A percentile compares a stretch with the other conserved stretches of the same genome.
Evolutionary conservation across 129 eudicot genomes (phyloP).

Genomic region (Tagetes patula): DNA sequence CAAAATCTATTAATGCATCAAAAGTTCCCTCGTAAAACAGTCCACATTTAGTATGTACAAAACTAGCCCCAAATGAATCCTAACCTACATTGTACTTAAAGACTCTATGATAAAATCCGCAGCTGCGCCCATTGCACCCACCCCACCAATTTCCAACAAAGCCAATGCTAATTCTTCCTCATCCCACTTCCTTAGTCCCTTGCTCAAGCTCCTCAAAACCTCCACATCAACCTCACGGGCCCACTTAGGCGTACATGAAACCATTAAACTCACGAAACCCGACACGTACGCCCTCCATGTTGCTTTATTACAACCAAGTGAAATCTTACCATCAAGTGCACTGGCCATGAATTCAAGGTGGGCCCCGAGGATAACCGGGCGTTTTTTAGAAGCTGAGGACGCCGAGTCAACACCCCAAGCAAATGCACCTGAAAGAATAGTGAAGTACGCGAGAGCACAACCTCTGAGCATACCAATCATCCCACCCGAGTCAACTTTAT

Average conservation of each 20-base stretch:
- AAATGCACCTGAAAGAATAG: constrained; percentile 62
- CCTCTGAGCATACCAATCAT: constrained; percentile 76
- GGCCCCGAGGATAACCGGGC: constrained; percentile 48
- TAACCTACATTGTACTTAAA: constrained; percentile 13
- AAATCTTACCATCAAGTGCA: constrained; percentile 80
- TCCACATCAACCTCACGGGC: constrained; percentile 63
- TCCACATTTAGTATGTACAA: constrained; percentile 19
- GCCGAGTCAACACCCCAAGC: constrained; percentile 80
- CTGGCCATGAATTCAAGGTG: constrained; percentile 75
- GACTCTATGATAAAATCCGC: constrained; percentile 74
- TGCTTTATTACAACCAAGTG: constrained; percentile 75
- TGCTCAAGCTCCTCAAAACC: constrained; percentile 69
- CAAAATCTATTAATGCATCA: background rate
- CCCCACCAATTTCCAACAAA: constrained; percentile 69
- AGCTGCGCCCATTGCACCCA: constrained; percentile 78
- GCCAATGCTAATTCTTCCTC: constrained; percentile 89
- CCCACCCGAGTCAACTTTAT: constrained; percentile 50
- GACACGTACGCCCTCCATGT: constrained; percentile 89
- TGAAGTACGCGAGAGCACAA: constrained; percentile 78
- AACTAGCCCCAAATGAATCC: background rate
- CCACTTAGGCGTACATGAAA: constrained; percentile 76
- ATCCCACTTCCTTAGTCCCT: constrained; percentile 72
- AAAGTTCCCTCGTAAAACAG: background rate
- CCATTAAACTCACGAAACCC: constrained; percentile 78
- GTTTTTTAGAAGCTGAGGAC: constrained; percentile 41